Percentiles rank a stretch among this genome's conserved stretches.
Conservation (phyloP, 2,329 filamentous ascomycete species). For the Fusarium concolor region DNA sequence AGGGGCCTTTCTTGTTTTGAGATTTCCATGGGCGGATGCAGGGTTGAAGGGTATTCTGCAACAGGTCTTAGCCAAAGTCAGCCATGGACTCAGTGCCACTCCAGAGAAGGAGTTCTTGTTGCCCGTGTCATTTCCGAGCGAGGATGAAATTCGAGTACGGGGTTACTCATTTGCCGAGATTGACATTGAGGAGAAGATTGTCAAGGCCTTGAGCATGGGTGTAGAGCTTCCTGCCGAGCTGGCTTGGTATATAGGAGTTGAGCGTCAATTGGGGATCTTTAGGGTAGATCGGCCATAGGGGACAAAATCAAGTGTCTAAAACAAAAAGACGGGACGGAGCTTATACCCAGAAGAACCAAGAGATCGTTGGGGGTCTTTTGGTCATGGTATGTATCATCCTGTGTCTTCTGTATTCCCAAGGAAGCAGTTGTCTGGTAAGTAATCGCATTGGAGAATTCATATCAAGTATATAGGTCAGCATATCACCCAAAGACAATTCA, state of each 20-base stretch:
- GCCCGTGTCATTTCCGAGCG: conserved; percentile 71
- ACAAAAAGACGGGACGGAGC: conserved; percentile 68
- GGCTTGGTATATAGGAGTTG: conserved; percentile 73
- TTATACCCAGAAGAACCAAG: not conserved
- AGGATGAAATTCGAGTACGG: conserved; percentile 66
- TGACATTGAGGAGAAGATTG: conserved; percentile 71
- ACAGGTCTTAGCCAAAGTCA: conserved; percentile 62
- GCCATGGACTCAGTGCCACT: conserved; percentile 59
- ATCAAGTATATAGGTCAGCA: too few relatives aligned
- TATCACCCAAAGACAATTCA: too few relatives aligned
- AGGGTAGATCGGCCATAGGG: conserved; percentile 69
- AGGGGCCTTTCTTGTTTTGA: conserved; percentile 71
- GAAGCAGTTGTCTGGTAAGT: not conserved
- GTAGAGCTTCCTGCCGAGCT: conserved; percentile 72
- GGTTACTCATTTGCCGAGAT: conserved; percentile 72
- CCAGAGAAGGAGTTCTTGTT: conserved; percentile 74
- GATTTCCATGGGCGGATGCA: conserved; percentile 71
- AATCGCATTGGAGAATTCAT: too few relatives aligned
- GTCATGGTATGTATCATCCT: not conserved
- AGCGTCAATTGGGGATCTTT: conserved; percentile 75
- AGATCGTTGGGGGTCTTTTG: too few relatives aligned
- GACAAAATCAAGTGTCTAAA: conserved; percentile 64
- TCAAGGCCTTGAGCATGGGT: conserved; percentile 67
- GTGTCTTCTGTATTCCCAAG: not conserved
- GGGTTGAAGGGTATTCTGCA: conserved; percentile 62